phyloP scores from a whole-genome alignment of 2,329 filamentous ascomycete species.

The Fusarium multiceps region DNA sequence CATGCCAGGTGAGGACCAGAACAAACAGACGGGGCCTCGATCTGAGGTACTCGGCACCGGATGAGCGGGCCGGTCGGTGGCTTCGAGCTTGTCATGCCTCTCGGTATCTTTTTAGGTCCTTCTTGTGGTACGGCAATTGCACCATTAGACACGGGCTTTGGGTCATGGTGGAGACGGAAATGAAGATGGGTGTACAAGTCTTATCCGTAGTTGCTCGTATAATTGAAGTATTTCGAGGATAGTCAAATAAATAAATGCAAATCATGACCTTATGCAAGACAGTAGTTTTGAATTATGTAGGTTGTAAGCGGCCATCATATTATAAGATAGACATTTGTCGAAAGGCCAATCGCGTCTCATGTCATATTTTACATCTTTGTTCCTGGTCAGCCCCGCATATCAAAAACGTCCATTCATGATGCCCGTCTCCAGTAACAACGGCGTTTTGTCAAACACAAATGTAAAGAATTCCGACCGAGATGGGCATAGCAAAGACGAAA shows the following conservation, averaged over 20 bases:
- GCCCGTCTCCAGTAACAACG: conserved; percentile 5
- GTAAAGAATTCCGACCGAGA: background rate
- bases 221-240: background rate
- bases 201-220: background rate
- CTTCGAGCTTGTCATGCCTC: conserved; percentile 1
- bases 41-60: background rate
- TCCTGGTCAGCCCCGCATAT: conserved; percentile 19
- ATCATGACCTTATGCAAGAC: background rate
- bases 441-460: background rate
- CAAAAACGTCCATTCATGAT: background rate
- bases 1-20: conserved; percentile 1
- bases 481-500: background rate
- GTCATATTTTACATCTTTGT: background rate
- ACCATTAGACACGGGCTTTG: conserved; percentile 11
- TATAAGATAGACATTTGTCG: background rate
- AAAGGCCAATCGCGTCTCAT: conserved; percentile 1
- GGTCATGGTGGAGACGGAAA: conserved; percentile 14
- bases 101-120: conserved; percentile 1
- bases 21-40: background rate
- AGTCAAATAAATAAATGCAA: background rate
- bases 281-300: background rate
- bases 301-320: background rate
- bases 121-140: conserved; percentile 16
- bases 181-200: background rate
- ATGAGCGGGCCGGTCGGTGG: conserved; percentile 13